These are phyloP conservation scores for Salix suchowensis DNA, from an alignment of 345 rosid genomes.

Conservation along the genomic window DNA sequence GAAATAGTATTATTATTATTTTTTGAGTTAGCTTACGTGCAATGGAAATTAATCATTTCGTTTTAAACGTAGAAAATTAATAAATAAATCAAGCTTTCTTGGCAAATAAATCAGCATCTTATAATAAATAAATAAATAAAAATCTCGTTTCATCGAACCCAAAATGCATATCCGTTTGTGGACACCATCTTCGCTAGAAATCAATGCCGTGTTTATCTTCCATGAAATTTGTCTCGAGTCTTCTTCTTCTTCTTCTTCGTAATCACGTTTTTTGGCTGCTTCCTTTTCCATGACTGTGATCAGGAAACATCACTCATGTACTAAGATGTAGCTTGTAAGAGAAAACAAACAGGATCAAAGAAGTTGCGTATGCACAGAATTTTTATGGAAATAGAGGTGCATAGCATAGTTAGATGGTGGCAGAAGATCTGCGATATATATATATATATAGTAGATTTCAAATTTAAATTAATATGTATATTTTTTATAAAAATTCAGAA, in stretches of 20 bases:
- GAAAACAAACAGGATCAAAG: slow-evolving; percentile 2
- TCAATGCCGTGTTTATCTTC: background rate
- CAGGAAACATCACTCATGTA: slow-evolving; percentile 9
- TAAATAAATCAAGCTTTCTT: too few species aligned
- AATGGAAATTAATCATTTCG: too few species aligned
- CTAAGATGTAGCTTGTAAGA: slow-evolving; percentile 1
- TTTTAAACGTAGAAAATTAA: too few species aligned
- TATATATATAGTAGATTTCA: too few species aligned
- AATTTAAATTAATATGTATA: too few species aligned
- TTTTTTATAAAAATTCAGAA: too few species aligned
- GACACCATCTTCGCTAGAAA: background rate
- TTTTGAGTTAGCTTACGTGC: too few species aligned
- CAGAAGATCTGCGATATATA: too few species aligned
- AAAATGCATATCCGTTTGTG: background rate
- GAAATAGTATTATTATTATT: too few species aligned
- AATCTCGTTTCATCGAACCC: too few species aligned
- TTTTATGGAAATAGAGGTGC: background rate
- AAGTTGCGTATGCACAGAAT: background rate
- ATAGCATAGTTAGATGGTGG: background rate
- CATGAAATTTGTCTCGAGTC: background rate
- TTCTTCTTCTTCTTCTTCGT: background rate
- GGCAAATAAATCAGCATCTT: too few species aligned
- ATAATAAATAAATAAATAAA: too few species aligned
- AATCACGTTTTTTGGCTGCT: background rate
- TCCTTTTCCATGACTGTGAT: background rate